Conservation (phyloP, 2,329 filamentous ascomycete genomes). For the Diplodia scrobiculata region DNA sequence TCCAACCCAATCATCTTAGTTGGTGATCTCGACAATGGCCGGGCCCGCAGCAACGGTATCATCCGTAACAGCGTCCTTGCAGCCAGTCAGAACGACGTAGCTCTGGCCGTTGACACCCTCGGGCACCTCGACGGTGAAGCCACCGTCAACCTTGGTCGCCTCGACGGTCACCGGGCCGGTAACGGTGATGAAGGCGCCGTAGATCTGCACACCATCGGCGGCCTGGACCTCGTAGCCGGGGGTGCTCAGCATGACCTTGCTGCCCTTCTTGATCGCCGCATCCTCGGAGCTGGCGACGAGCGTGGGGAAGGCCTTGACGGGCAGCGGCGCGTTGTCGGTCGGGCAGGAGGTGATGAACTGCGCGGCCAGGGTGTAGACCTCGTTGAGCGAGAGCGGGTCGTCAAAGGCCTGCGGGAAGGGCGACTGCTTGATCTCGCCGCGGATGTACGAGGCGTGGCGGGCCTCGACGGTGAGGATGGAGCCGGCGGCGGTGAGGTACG, state of each 20-base stretch:
- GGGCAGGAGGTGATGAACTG: conserved; percentile 64
- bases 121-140: conserved; percentile 37
- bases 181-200: conserved; percentile 46
- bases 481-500: conserved; percentile 63
- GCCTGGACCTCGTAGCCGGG: conserved; percentile 35
- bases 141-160: conserved; percentile 35
- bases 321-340: conserved; percentile 56
- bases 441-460: conserved; percentile 65
- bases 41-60: conserved; percentile 45
- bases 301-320: conserved; percentile 62
- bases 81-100: conserved; percentile 48
- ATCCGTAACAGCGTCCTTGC: conserved; percentile 44
- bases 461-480: conserved; percentile 67
- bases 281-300: conserved; percentile 39
- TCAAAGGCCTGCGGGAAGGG: conserved; percentile 65
- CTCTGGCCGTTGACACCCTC: conserved; percentile 43
- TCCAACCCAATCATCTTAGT: background rate
- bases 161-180: conserved; percentile 42
- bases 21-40: conserved; percentile 35
- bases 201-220: conserved; percentile 32
- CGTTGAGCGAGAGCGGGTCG: conserved; percentile 59
- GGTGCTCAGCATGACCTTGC: conserved; percentile 33
- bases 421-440: conserved; percentile 47
- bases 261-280: conserved; percentile 29
- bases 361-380: conserved; percentile 66